Evolutionary conservation across 2,329 filamentous ascomycete species (phyloP).

Genomic region (Westerdykella sp.): DNA sequence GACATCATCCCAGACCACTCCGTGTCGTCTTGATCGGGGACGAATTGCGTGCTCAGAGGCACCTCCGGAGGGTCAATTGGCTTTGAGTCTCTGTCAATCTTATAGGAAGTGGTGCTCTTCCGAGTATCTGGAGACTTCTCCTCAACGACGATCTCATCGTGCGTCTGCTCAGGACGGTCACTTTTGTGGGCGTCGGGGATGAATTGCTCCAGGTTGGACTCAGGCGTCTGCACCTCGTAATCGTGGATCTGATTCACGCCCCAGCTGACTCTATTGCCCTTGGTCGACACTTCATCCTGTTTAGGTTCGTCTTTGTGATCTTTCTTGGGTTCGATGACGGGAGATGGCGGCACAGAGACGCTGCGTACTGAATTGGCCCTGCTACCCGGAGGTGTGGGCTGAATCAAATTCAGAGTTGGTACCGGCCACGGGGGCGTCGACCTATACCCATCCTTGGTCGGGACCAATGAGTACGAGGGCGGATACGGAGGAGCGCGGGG

Average conservation of each 20-base stretch:
- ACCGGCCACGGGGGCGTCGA: constrained; percentile 39
- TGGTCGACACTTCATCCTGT: constrained; percentile 18
- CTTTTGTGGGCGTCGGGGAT: constrained; percentile 27
- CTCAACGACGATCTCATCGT: constrained; percentile 39
- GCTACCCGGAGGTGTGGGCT: constrained; percentile 53
- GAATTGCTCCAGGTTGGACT: constrained; percentile 36
- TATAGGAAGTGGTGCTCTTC: constrained; percentile 27
- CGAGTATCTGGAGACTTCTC: constrained; percentile 28
- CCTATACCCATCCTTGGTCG: constrained; percentile 36
- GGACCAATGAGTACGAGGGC: constrained; percentile 34
- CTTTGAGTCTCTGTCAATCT: constrained; percentile 16
- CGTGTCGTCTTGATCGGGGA: constrained; percentile 22
- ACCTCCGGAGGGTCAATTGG: constrained; percentile 15
- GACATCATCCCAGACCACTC: constrained; percentile 17
- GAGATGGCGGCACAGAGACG: constrained; percentile 31
- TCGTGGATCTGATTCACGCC: constrained; percentile 43
- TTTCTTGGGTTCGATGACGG: constrained; percentile 25
- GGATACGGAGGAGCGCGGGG: constrained; percentile 33
- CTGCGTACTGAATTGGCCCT: constrained; percentile 35
- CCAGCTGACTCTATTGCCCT: constrained; percentile 41
- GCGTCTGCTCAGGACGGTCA: constrained; percentile 16
- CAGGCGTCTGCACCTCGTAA: constrained; percentile 44
- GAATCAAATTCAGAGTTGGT: constrained; percentile 51
- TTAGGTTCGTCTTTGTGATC: constrained; percentile 16
- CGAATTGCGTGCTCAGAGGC: constrained; percentile 25